A percentile compares a stretch with the other conserved stretches of the same genome.
Evolutionary conservation across 306 rosid species (phyloP).

Genomic region (Alnus glutinosa): DNA sequence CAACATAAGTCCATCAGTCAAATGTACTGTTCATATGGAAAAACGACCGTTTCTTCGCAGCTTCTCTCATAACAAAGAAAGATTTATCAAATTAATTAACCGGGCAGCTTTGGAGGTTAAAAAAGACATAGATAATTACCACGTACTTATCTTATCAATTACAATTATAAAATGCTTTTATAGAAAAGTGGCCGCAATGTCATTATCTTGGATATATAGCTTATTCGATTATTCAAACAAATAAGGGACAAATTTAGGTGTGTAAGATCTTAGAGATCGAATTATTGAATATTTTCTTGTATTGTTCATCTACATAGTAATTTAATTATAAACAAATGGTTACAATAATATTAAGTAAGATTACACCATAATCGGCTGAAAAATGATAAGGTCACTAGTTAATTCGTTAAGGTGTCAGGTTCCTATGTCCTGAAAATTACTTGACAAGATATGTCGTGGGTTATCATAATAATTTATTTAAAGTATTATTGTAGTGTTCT

Average conservation of each 20-base stretch:
- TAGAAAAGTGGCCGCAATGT: constrained; percentile 29
- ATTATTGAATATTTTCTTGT: too few relatives aligned
- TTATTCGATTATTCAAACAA: constrained; percentile 27
- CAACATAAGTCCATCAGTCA: not conserved
- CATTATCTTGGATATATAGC: constrained; percentile 12
- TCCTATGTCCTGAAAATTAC: too few relatives aligned
- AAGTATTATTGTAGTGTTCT: too few relatives aligned
- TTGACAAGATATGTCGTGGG: too few relatives aligned
- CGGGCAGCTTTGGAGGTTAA: not conserved
- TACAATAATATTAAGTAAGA: too few relatives aligned
- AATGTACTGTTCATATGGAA: not conserved
- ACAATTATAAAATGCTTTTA: not conserved
- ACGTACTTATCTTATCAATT: constrained; percentile 11
- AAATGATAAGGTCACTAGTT: too few relatives aligned
- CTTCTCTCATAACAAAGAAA: not conserved
- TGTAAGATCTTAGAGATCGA: too few relatives aligned
- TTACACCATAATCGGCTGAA: too few relatives aligned
- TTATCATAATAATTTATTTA: too few relatives aligned
- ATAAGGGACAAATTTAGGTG: constrained; percentile 47
- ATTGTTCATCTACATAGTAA: too few relatives aligned
- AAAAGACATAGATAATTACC: constrained; percentile 6
- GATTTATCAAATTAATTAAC: not conserved
- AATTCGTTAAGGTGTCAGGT: too few relatives aligned
- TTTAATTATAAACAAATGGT: too few relatives aligned
- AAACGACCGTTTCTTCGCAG: not conserved